Conservation (phyloP, 139 green algal species). For the Desmodesmus armatus region DNA sequence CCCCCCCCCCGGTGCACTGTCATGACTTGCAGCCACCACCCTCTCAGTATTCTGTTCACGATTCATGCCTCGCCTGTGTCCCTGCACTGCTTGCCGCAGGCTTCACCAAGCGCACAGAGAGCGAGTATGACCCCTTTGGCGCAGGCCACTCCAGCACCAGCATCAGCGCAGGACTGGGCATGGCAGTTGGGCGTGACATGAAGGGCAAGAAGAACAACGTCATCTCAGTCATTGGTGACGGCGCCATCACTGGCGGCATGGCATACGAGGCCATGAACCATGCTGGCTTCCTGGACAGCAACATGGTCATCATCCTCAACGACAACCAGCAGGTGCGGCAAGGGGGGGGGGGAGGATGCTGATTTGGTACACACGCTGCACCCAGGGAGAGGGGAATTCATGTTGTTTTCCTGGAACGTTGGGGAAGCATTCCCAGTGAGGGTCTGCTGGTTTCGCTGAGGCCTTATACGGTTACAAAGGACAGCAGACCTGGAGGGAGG, state of each 20-base stretch:
- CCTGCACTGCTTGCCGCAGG: conserved; percentile 62
- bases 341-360: not conserved
- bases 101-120: conserved; percentile 97
- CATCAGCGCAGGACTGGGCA: conserved; percentile 96
- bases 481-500: too few relatives aligned
- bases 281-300: conserved; percentile 98
- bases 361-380: not conserved
- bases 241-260: conserved; percentile 99
- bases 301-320: conserved; percentile 99
- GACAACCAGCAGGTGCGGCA: conserved; percentile 99
- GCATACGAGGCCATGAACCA: conserved; percentile 99
- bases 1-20: too few relatives aligned
- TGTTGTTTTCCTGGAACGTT: too few relatives aligned
- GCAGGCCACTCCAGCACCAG: conserved; percentile 97
- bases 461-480: too few relatives aligned
- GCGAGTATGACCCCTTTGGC: conserved; percentile 97
- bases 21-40: too few relatives aligned
- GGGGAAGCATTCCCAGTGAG: too few relatives aligned
- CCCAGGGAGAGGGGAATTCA: too few relatives aligned
- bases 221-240: conserved; percentile 97
- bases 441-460: too few relatives aligned
- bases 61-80: too few relatives aligned
- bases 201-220: conserved; percentile 85
- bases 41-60: too few relatives aligned
- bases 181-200: conserved; percentile 96